Conservation (phyloP, 352 stramenopile species). For the Globisporangium middletonii region DNA sequence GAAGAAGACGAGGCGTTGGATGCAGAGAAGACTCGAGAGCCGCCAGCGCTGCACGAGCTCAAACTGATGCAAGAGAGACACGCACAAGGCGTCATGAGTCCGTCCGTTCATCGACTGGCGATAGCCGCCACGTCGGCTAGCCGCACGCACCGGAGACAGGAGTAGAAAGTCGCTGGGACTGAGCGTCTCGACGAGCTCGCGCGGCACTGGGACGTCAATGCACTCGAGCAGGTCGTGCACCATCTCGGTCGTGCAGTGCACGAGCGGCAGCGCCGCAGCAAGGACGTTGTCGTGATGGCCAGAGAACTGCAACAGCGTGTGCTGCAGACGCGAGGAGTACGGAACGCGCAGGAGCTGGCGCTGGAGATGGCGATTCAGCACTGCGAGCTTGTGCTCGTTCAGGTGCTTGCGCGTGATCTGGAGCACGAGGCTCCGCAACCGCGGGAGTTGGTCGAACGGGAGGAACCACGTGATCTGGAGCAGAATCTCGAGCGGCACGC, state of each 20-base stretch:
- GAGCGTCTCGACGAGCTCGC: background rate
- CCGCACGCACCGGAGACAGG: constrained; percentile 29
- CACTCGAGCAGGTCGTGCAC: constrained; percentile 13
- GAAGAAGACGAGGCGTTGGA: constrained; percentile 57
- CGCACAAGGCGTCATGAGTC: background rate
- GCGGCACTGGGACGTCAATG: constrained; percentile 3
- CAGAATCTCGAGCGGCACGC: constrained; percentile 18
- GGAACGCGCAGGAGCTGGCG: constrained; percentile 41
- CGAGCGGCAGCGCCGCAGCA: background rate
- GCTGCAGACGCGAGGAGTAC: constrained; percentile 32
- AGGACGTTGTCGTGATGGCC: background rate
- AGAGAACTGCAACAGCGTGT: constrained; percentile 30
- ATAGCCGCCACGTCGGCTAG: background rate
- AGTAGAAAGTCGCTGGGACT: constrained; percentile 17
- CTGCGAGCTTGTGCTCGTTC: constrained; percentile 42
- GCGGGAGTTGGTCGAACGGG: constrained; percentile 43
- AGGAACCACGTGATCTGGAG: constrained; percentile 59
- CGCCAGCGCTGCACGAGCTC: constrained; percentile 27
- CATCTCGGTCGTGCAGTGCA: constrained; percentile 2
- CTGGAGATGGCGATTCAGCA: constrained; percentile 40
- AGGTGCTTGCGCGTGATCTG: constrained; percentile 52
- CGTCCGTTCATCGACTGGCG: background rate
- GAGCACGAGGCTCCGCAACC: constrained; percentile 38
- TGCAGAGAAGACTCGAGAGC: constrained; percentile 36
- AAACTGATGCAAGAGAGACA: constrained; percentile 17